Evolutionary conservation across 352 stramenopile genomes (phyloP), one percentile per base, ranked within the genome.

Genomic region (Phytophthora brassicae): DNA sequence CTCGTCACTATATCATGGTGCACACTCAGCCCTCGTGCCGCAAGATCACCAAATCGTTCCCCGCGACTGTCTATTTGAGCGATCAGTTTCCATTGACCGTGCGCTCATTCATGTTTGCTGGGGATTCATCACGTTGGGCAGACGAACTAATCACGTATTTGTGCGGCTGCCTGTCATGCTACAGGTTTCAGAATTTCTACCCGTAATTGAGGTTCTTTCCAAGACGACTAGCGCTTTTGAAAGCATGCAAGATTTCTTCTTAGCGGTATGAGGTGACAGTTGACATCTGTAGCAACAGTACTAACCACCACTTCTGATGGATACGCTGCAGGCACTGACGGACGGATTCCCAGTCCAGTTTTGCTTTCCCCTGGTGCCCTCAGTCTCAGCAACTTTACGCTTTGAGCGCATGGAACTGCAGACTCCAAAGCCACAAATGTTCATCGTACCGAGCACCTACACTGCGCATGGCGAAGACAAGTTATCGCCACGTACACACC

Each of bases 261-360:
- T 68, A 16, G 69, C 75, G 63, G 81, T 90, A 67, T 36, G 41
- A 45, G 16, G n/a, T 53, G 36, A 7, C 11, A 38, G n/a, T 20
- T 19, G 14, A 43, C 9, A 17, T 16, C 16, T 6, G 36, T 22
- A 16, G 12, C 23, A 60, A n/a, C 12, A 17, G 45, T 63, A n/a
- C 61, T 64, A 31, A 57, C 20, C 13, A 41, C 12, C n/a, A 20
- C 36, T 35, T 49, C 22, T 29, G 19, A 47, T 47, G 26, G 12
- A 26, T 56, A 22, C 39, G 13, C 5, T 49, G 3, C 45, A 90
- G 78, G 54, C 68, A 20, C 48, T 78, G 20, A 72, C 63, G 9
- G 68, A 83, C 6, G 81, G 77, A n/a, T 90, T 88, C 38, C 81
- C 81, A 9, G 79, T 90, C 14, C 77, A 90, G 56, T 90, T 88